These are phyloP conservation scores for Terfezia boudieri DNA, from an alignment of 495 filamentous ascomycete species.

Conservation along the genomic window DNA sequence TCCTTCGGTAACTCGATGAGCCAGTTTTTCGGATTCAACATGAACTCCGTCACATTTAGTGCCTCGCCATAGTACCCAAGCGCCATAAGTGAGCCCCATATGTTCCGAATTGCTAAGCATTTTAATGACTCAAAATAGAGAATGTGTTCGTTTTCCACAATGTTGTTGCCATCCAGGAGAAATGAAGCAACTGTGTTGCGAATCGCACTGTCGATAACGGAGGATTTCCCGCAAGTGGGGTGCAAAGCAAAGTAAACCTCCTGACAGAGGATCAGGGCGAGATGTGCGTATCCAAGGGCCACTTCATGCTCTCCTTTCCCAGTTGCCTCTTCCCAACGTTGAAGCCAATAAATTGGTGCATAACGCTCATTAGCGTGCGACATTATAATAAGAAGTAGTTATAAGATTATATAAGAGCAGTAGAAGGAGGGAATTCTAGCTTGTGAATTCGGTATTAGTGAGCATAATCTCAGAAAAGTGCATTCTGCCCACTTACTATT, in stretches of 20 bases:
- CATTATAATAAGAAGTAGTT: background rate
- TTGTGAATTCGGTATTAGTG: no score
- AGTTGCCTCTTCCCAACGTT: background rate
- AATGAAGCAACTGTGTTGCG: background rate
- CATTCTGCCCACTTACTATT: no score
- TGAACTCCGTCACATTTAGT: background rate
- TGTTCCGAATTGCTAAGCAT: background rate
- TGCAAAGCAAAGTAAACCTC: background rate
- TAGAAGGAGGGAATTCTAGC: no score
- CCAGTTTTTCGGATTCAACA: background rate
- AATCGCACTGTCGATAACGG: no score
- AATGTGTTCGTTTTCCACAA: background rate
- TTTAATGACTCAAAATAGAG: background rate
- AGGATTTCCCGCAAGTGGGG: background rate
- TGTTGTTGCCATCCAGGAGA: background rate
- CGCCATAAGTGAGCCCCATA: background rate
- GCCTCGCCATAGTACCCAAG: background rate
- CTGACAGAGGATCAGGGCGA: background rate
- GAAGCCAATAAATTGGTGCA: conserved; percentile 4
- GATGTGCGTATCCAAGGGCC: background rate
- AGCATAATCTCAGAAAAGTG: no score
- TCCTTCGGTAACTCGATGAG: background rate
- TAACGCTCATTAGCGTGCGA: background rate
- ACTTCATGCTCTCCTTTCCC: background rate
- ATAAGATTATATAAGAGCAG: no score